Evolutionary conservation across 139 green algal genomes (phyloP), one percentile per base, ranked within the genome.

Genomic region (Closterium sp.): DNA sequence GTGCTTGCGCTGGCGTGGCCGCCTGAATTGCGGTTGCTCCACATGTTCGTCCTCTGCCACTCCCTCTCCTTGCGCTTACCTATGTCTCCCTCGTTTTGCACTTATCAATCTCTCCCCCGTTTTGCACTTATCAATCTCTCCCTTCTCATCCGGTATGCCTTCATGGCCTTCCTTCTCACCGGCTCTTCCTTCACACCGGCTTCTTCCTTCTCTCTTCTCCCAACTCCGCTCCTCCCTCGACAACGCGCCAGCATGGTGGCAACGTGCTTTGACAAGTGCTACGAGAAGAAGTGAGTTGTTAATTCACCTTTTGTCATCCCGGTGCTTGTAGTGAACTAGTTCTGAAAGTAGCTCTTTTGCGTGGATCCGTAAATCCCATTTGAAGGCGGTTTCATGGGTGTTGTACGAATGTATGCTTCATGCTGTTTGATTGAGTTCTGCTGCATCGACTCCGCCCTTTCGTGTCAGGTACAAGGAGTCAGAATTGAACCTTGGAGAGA

Each of bases 401-500:
- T 16, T 21, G 8, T 12, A 32, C 7, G n/a, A 34, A 32, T 21
- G 30, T 34, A 34, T 16, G n/a, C 2, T 21, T 86, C 8, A 34
- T 86, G 16, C 81, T 85, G 7, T 85, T 85, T 85, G 0, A 10
- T 85, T 85, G 30, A 16, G 28, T 33, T 3, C 8, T 31, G 25
- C 28, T 89, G 25, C 35, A 4, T 85, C 87, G 25, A 2, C 25
- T 85, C n/a, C 86, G 21, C 0, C 28, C 8, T 1, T 33, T 23
- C 19, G 21, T 31, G 32, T 84, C 96, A 99, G 97, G 43, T 98
- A 98, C 94, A 99, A 99, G 93, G 98, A 99, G 19, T 96, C 96
- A 3, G 95, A 97, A 2, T 93, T 99, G 1, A 99, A 97, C 92
- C 96, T 99, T 5, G 97, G 97, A 7, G 98, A 99, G 95, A 99